Evolutionary conservation across 23 red algal species (phyloP).

Genomic region (Porphyridium purpureum): DNA sequence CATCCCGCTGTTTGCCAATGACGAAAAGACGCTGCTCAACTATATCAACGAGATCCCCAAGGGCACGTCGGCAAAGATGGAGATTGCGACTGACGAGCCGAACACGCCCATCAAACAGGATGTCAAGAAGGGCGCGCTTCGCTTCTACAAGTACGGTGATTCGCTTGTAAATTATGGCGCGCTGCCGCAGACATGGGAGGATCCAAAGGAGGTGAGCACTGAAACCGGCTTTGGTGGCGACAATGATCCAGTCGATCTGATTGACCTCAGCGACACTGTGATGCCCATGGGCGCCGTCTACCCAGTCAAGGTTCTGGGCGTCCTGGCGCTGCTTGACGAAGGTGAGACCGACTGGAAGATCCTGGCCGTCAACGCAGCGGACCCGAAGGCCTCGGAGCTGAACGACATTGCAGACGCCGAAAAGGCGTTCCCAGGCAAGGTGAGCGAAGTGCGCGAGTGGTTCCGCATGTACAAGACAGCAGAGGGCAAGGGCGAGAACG

Average conservation of each 20-base stretch:
- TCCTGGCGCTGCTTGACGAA: slow-evolving; percentile 77
- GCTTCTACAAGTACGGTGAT: slow-evolving; percentile 80
- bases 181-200: slow-evolving; percentile 98
- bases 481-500: slow-evolving; percentile 95
- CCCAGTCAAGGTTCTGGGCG: slow-evolving; percentile 73
- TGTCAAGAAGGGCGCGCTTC: slow-evolving; percentile 77
- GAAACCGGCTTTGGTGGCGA: slow-evolving; percentile 63
- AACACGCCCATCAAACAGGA: slow-evolving; percentile 91
- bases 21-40: slow-evolving; percentile 28
- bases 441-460: slow-evolving; percentile 77
- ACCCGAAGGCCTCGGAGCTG: slow-evolving; percentile 34
- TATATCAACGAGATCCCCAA: slow-evolving; percentile 97
- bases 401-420: slow-evolving; percentile 72
- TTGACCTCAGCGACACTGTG: slow-evolving; percentile 40
- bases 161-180: slow-evolving; percentile 94
- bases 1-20: slow-evolving; percentile 51
- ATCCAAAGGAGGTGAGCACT: slow-evolving; percentile 32
- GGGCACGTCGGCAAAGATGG: slow-evolving; percentile 93
- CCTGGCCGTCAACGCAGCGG: slow-evolving; percentile 53
- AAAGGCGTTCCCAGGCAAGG: slow-evolving; percentile 37
- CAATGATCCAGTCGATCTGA: slow-evolving; percentile 82
- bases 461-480: slow-evolving; percentile 99
- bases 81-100: slow-evolving; percentile 87
- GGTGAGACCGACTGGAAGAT: slow-evolving; percentile 98
- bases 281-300: slow-evolving; percentile 74